Conservation (phyloP, 2,329 filamentous ascomycete genomes). For the Exserohilum rostratum region DNA sequence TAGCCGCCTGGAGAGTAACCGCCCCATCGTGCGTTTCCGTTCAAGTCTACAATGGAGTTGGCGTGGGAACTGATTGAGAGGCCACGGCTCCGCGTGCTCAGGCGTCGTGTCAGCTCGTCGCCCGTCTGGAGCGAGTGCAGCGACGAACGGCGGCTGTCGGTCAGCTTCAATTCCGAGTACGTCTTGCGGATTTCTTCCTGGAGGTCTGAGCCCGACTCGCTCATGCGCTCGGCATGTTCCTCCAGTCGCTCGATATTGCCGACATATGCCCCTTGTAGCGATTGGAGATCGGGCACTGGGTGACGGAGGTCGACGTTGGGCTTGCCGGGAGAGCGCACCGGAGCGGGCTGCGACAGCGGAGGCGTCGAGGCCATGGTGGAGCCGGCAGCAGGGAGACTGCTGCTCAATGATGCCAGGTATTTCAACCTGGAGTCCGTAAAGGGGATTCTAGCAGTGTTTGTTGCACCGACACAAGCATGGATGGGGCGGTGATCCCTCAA, state of each 20-base stretch:
- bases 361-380: conserved; percentile 33
- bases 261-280: conserved; percentile 65
- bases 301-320: conserved; percentile 50
- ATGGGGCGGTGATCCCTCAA: conserved; percentile 5
- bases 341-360: conserved; percentile 24
- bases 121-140: conserved; percentile 56
- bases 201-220: conserved; percentile 73
- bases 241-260: conserved; percentile 76
- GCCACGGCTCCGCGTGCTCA: conserved; percentile 47
- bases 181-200: conserved; percentile 78
- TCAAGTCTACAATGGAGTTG: conserved; percentile 72
- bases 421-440: conserved; percentile 6
- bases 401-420: background rate
- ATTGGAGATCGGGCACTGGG: conserved; percentile 67
- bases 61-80: conserved; percentile 52
- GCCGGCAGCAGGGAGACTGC: conserved; percentile 5
- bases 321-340: conserved; percentile 29
- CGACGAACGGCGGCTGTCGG: conserved; percentile 70
- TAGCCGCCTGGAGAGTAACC: conserved; percentile 73
- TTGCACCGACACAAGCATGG: conserved; percentile 23
- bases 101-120: conserved; percentile 35
- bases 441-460: conserved; percentile 22
- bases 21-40: conserved; percentile 68
- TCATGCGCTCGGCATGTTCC: conserved; percentile 75
- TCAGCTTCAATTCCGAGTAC: conserved; percentile 72